Percentiles rank a stretch among this genome's conserved stretches.
phyloP scores from a whole-genome alignment of 1,139 yeast species.

The Geotrichum aggregatum region DNA sequence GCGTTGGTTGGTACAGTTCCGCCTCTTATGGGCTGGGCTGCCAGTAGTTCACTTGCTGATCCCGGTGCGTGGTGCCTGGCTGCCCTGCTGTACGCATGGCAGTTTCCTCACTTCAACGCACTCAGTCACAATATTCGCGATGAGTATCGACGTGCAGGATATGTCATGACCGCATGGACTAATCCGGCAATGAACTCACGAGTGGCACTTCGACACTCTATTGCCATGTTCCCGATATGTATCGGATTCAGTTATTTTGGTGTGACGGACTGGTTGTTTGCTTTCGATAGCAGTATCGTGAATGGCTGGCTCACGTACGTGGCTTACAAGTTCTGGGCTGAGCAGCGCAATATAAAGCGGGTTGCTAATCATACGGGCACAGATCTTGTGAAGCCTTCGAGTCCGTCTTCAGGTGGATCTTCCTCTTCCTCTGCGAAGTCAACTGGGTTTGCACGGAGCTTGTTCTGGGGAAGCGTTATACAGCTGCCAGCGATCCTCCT shows the following conservation, averaged over 20 bases:
- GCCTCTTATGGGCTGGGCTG: slow-evolving; percentile 99
- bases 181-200: slow-evolving; percentile 90
- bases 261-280: slow-evolving; percentile 78
- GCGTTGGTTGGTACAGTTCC: slow-evolving; percentile 98
- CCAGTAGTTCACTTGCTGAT: slow-evolving; percentile 68
- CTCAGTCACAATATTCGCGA: slow-evolving; percentile 81
- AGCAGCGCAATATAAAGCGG: slow-evolving; percentile 29
- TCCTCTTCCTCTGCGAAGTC: slow-evolving; percentile 38
- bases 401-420: background rate
- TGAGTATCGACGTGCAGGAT: slow-evolving; percentile 89
- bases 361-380: slow-evolving; percentile 18
- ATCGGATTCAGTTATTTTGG: slow-evolving; percentile 73
- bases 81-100: slow-evolving; percentile 91
- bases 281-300: slow-evolving; percentile 70
- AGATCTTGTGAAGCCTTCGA: background rate
- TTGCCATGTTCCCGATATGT: slow-evolving; percentile 90
- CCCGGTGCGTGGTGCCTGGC: slow-evolving; percentile 98
- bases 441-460: slow-evolving; percentile 65
- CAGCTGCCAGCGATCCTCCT: slow-evolving; percentile 87
- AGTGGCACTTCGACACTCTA: slow-evolving; percentile 82
- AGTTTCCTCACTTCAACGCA: slow-evolving; percentile 95
- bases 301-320: slow-evolving; percentile 83
- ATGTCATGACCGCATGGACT: slow-evolving; percentile 92
- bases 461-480: slow-evolving; percentile 94
- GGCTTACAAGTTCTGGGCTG: slow-evolving; percentile 74